A percentile compares a stretch with the other conserved stretches of the same genome.
phyloP scores from a whole-genome alignment of 1,284 basidiomycete species.

The Puccinia coronata region DNA sequence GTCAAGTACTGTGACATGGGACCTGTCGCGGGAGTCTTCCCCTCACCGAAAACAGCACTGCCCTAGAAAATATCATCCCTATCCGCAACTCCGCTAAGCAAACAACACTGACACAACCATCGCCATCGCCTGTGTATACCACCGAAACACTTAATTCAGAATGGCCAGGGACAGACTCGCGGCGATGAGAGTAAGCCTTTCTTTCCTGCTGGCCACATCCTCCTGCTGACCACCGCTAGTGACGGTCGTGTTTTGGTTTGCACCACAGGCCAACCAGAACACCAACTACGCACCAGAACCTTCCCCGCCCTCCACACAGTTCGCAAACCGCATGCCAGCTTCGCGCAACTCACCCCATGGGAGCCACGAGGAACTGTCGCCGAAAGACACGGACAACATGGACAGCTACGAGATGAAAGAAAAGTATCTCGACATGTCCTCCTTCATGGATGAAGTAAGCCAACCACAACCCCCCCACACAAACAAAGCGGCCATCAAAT shows the following conservation, averaged over 20 bases:
- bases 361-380: neutral
- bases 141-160: too few species aligned
- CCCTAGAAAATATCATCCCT: too few species aligned
- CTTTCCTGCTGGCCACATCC: neutral
- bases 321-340: neutral
- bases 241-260: too few species aligned
- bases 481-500: neutral
- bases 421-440: constrained; percentile 37
- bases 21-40: too few species aligned
- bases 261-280: constrained; percentile 19
- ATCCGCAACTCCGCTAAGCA: too few species aligned
- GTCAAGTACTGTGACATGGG: too few species aligned
- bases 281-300: constrained; percentile 13
- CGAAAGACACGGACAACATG: constrained; percentile 13
- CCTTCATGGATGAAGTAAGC: constrained; percentile 44
- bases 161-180: constrained; percentile 48
- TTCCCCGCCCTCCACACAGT: neutral
- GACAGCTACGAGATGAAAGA: constrained; percentile 48
- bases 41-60: too few species aligned
- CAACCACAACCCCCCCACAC: neutral
- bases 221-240: too few species aligned
- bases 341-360: neutral
- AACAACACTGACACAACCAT: too few species aligned
- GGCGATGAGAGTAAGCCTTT: constrained; percentile 37
- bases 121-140: too few species aligned